phyloP scores from a whole-genome alignment of 805 yeast genomes.

The Myxozyma neglecta region DNA sequence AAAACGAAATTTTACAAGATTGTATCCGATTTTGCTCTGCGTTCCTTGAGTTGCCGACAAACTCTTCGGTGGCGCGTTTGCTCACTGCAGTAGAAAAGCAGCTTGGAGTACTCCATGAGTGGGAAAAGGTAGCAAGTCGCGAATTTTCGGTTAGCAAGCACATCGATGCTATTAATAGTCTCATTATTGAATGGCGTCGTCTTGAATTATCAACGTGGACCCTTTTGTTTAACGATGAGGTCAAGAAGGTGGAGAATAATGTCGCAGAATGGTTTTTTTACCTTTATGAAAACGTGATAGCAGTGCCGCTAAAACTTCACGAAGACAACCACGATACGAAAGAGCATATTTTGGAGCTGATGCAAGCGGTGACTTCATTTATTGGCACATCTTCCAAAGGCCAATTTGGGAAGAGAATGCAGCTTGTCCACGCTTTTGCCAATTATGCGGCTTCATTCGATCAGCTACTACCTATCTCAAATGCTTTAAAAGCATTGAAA shows the following conservation, averaged over 20 bases:
- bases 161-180: constrained; percentile 57
- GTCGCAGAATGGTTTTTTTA: constrained; percentile 91
- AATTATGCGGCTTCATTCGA: constrained; percentile 48
- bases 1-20: constrained; percentile 82
- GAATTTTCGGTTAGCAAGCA: constrained; percentile 63
- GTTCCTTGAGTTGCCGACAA: constrained; percentile 58
- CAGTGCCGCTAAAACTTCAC: constrained; percentile 35
- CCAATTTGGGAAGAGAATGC: constrained; percentile 62
- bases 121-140: constrained; percentile 89
- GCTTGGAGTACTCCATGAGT: constrained; percentile 77
- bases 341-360: constrained; percentile 42
- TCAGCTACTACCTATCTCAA: constrained; percentile 35
- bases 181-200: constrained; percentile 89
- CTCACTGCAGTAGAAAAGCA: constrained; percentile 84
- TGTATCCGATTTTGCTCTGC: constrained; percentile 65
- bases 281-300: constrained; percentile 69
- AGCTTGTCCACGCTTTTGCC: constrained; percentile 63
- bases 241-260: constrained; percentile 46
- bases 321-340: constrained; percentile 43
- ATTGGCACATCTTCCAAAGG: constrained; percentile 76
- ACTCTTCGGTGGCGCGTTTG: constrained; percentile 72
- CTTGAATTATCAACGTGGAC: constrained; percentile 87
- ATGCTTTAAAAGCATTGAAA: constrained; percentile 58
- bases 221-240: constrained; percentile 67
- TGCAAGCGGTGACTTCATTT: constrained; percentile 69